Evolutionary conservation across 306 rosid species (phyloP).

Genomic region (Trifolium fragiferum): DNA sequence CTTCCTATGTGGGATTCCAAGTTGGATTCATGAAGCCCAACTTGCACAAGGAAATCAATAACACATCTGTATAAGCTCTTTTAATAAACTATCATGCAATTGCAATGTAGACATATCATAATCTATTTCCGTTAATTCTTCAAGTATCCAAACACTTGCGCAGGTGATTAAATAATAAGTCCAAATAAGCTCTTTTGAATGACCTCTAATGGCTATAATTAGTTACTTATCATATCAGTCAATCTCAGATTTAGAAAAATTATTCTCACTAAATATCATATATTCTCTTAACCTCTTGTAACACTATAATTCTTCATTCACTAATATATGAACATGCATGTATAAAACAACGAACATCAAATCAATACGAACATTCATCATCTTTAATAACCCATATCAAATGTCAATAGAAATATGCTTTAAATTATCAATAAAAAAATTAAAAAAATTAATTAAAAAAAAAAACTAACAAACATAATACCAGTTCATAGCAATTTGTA

Average conservation of each 20-base stretch:
- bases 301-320: constrained; percentile 2
- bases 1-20: too few species aligned
- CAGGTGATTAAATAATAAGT: neutral
- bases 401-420: neutral
- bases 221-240: constrained; percentile 11
- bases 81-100: too few species aligned
- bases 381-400: constrained; percentile 17
- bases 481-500: neutral
- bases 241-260: constrained; percentile 8
- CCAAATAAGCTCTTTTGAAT: neutral
- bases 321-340: neutral
- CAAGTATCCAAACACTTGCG: neutral
- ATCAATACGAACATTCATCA: constrained; percentile 7
- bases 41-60: too few species aligned
- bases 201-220: neutral
- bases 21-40: too few species aligned
- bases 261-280: neutral
- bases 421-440: neutral
- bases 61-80: too few species aligned
- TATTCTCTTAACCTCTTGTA: neutral
- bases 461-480: neutral
- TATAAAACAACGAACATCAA: constrained; percentile 25
- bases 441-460: neutral
- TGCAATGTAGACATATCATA: neutral
- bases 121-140: neutral